Percentiles rank a stretch among this genome's conserved stretches.
Conservation (phyloP, 176 grass and related monocot species). For the Thinopyrum elongatum region DNA sequence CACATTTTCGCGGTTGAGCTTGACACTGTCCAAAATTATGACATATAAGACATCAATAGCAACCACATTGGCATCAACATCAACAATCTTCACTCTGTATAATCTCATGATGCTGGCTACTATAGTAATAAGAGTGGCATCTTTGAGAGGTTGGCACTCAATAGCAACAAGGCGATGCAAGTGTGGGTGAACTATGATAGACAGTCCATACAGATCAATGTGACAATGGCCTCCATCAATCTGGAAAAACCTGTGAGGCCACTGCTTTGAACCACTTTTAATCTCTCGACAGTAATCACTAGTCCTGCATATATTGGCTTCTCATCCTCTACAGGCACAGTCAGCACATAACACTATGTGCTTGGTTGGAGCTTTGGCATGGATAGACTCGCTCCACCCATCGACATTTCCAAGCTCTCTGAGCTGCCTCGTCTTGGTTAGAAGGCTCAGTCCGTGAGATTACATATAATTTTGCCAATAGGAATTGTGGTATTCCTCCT, state of each 20-base stretch:
- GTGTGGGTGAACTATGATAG: conserved; percentile 1
- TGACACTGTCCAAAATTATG: background rate
- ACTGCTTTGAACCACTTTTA: background rate
- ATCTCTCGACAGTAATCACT: background rate
- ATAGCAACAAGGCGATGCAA: background rate
- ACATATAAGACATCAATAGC: background rate
- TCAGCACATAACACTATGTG: background rate
- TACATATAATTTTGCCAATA: background rate
- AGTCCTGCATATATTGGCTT: conserved; percentile 2
- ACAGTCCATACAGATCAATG: background rate
- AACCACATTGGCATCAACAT: background rate
- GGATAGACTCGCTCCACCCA: background rate
- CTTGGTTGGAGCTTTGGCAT: conserved; percentile 8
- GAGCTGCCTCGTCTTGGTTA: background rate
- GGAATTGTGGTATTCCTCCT: background rate
- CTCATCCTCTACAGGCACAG: conserved; percentile 12
- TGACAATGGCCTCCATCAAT: background rate
- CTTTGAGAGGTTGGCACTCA: background rate
- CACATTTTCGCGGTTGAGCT: conserved; percentile 40
- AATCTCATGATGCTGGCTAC: background rate
- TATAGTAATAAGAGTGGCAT: background rate
- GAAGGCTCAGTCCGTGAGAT: background rate
- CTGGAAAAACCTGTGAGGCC: background rate
- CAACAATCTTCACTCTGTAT: background rate
- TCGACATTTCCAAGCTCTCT: background rate